Evolutionary conservation across 257 asterid genomes (phyloP).

Genomic region (Solanum chmielewskii): DNA sequence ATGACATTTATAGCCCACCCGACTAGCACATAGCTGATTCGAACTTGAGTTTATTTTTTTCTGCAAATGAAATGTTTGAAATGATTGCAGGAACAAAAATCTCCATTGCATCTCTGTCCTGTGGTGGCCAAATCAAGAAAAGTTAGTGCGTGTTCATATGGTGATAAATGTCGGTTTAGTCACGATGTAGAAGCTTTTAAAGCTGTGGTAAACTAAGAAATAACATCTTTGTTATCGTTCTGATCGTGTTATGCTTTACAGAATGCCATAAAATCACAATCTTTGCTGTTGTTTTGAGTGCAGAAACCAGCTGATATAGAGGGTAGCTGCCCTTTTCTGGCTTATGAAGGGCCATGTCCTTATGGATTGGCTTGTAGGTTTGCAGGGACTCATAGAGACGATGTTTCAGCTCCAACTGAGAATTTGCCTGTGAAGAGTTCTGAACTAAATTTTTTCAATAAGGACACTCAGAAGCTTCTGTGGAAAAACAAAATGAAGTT

Average conservation of each 20-base stretch:
- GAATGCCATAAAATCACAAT: not conserved
- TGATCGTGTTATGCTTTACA: not conserved
- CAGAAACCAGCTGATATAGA: slow-evolving; percentile 90
- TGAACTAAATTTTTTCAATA: slow-evolving; percentile 56
- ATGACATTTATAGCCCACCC: not conserved
- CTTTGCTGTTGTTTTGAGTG: slow-evolving; percentile 4
- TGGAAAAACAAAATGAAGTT: slow-evolving; percentile 93
- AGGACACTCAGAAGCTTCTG: slow-evolving; percentile 87
- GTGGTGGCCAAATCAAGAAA: slow-evolving; percentile 70
- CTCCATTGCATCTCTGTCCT: slow-evolving; percentile 67
- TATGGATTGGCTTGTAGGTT: slow-evolving; percentile 84
- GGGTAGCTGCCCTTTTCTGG: slow-evolving; percentile 70
- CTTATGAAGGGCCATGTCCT: slow-evolving; percentile 54
- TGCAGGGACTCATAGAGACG: slow-evolving; percentile 55
- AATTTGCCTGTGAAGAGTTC: slow-evolving; percentile 11
- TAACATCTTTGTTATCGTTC: not conserved
- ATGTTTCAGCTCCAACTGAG: slow-evolving; percentile 2
- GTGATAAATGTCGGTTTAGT: slow-evolving; percentile 77
- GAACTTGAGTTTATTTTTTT: not conserved
- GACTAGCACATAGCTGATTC: not conserved
- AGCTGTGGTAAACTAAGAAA: slow-evolving; percentile 36
- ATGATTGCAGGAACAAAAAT: slow-evolving; percentile 49
- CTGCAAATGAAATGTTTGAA: not conserved
- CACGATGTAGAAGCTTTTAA: slow-evolving; percentile 83
- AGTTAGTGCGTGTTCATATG: slow-evolving; percentile 48